Evolutionary conservation across 2,329 filamentous ascomycete genomes (phyloP), one percentile per base, ranked within the genome.

Genomic region (Nemania sp.): DNA sequence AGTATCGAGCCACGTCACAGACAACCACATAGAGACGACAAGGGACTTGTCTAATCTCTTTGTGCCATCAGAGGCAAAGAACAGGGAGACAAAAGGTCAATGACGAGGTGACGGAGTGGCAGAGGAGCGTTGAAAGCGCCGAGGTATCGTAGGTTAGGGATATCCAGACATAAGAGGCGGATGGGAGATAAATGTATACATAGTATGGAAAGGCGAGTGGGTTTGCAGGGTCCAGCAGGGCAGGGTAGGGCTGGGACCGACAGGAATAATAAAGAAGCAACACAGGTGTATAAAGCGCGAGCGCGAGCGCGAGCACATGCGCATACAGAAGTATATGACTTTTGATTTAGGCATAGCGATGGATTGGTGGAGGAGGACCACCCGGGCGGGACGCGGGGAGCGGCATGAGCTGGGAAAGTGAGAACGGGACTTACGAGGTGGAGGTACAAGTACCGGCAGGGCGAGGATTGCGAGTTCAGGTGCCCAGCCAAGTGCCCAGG

Each of bases 381-480:
- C 53, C 58, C 61, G 59, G 54, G 47, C 62, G 65, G 65, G 62
- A 56, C 47, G 52, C 49, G 55, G 35, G n/a, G 55, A 59, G 41
- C 47, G 62, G 51, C 62, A 60, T 35, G 47, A 57, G 13, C 20
- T 41, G 53, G 52, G 56, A 64, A 61, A 62, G 66, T 53, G 47
- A 68, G 38, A 49, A 63, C 29, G 43, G 22, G 43, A 68, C 68
- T 70, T 67, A 65, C 67, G 65, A 6, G 38, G 20, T 47, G 53
- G 53, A 64, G 58, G 61, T 55, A 62, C 68, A 70, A 54, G 64
- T 70, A 52, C 64, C 64, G 53, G 56, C 61, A 62, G 64, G 24
- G 27, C 27, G 45, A 35, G 27, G 27, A n/a, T 57, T 56, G 66
- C 53, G 18, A 45, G n/a, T n/a, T 22, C 27, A 53, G 27, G 26